A percentile compares a stretch with the other conserved stretches of the same genome.
Conservation (phyloP, 2,329 filamentous ascomycete species). For the Beauveria pseudobassiana region DNA sequence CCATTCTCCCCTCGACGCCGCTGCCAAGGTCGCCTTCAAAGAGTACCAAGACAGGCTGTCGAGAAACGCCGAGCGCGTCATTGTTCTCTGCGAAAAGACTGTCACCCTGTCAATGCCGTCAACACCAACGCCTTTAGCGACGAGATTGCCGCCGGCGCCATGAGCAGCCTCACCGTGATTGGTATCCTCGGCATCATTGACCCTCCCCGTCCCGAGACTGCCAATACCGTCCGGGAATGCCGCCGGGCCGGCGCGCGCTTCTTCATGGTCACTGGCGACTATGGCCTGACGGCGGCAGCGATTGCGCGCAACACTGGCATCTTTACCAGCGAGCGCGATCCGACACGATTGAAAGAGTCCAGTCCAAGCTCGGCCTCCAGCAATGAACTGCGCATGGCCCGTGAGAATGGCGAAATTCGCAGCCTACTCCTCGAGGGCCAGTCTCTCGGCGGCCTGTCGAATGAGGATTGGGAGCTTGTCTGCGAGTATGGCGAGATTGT, state of each 20-base stretch:
- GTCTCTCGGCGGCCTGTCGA: conserved; percentile 46
- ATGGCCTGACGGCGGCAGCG: conserved; percentile 52
- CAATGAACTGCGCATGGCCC: conserved; percentile 16
- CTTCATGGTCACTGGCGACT: conserved; percentile 42
- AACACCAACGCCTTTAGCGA: conserved; percentile 42
- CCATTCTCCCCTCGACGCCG: conserved; percentile 26
- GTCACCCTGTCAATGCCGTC: conserved; percentile 20
- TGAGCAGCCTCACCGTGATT: conserved; percentile 37
- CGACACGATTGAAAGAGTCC: conserved; percentile 24
- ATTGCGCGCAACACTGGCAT: conserved; percentile 61
- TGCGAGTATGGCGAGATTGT: conserved; percentile 53
- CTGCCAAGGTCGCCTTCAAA: conserved; percentile 25
- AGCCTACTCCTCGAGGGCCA: conserved; percentile 46
- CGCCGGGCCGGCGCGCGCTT: conserved; percentile 37
- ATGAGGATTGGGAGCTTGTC: conserved; percentile 35
- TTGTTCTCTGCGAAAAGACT: conserved; percentile 33
- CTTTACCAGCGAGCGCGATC: conserved; percentile 42
- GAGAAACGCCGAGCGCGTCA: conserved; percentile 35
- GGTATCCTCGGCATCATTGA: conserved; percentile 46
- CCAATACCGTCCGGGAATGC: conserved; percentile 31
- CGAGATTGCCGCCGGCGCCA: conserved; percentile 34
- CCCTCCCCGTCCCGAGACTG: conserved; percentile 36
- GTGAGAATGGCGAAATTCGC: conserved; percentile 16
- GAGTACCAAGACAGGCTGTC: conserved; percentile 33
- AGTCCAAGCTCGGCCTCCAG: conserved; percentile 12